These are phyloP conservation scores for Yamadazyma pseudoaaseri DNA, from an alignment of 1,139 yeast species.

Conservation along the genomic window DNA sequence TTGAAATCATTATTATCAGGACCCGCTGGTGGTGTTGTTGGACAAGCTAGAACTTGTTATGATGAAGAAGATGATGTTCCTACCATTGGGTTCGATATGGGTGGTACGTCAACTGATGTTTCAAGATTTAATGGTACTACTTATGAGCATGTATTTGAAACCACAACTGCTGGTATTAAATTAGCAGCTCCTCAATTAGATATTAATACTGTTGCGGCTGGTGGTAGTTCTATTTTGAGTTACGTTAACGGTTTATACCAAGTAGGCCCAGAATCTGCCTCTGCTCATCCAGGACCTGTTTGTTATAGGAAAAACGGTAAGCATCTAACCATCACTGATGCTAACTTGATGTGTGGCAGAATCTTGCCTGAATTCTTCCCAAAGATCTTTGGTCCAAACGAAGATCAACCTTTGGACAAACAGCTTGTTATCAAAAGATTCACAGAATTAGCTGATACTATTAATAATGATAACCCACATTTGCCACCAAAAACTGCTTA, in stretches of 20 bases:
- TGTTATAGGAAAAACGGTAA: conserved; percentile 59
- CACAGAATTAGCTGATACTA: conserved; percentile 35
- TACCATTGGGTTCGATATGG: conserved; percentile 59
- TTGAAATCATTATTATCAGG: conserved; percentile 53
- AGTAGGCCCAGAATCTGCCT: conserved; percentile 57
- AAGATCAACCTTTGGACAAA: conserved; percentile 45
- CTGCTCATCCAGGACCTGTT: conserved; percentile 61
- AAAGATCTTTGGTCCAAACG: conserved; percentile 52
- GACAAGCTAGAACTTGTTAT: conserved; percentile 51
- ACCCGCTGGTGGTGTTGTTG: conserved; percentile 66
- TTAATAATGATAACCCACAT: conserved; percentile 39
- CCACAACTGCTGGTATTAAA: conserved; percentile 54
- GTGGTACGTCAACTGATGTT: conserved; percentile 61
- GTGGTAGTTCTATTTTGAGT: conserved; percentile 53
- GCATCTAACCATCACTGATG: conserved; percentile 52
- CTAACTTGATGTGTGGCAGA: conserved; percentile 51
- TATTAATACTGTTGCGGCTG: conserved; percentile 60
- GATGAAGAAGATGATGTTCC: conserved; percentile 41
- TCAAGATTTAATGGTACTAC: conserved; percentile 38
- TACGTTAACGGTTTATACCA: conserved; percentile 51
- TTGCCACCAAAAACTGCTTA: conserved; percentile 20
- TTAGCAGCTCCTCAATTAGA: conserved; percentile 59
- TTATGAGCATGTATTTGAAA: conserved; percentile 52
- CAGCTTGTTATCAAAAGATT: conserved; percentile 40
- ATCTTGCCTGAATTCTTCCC: conserved; percentile 52